These are phyloP conservation scores for Citrus australasica DNA, from an alignment of 345 rosid species.

Conservation along the genomic window DNA sequence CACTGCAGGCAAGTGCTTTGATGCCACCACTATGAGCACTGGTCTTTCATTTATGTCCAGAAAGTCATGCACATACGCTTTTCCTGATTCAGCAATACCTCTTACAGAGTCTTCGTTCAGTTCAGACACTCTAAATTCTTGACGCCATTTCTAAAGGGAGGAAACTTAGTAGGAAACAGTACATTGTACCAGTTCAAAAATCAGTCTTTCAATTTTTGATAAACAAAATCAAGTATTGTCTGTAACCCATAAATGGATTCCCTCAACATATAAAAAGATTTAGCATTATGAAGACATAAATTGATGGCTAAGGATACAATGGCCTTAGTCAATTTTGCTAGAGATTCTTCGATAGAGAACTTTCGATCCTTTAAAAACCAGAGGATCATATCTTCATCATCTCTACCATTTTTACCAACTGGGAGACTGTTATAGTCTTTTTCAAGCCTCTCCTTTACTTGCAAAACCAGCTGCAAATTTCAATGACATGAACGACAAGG, in stretches of 20 bases:
- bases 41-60: conserved; percentile 65
- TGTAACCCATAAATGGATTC: neutral
- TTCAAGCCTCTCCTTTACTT: conserved; percentile 70
- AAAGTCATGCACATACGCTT: conserved; percentile 67
- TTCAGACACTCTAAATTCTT: conserved; percentile 66
- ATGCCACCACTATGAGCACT: conserved; percentile 79
- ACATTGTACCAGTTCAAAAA: neutral
- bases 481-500: neutral
- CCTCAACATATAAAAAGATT: neutral
- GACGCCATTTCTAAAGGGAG: conserved; percentile 73
- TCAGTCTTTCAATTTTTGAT: neutral
- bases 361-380: conserved; percentile 82
- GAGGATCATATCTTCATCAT: conserved; percentile 88
- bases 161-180: conserved; percentile 21
- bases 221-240: neutral
- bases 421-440: conserved; percentile 61
- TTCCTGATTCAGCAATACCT: conserved; percentile 63
- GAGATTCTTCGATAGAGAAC: conserved; percentile 63
- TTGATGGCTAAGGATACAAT: conserved; percentile 58
- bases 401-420: conserved; percentile 79
- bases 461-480: conserved; percentile 61
- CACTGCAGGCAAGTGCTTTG: conserved; percentile 76
- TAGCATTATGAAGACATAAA: neutral
- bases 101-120: conserved; percentile 63
- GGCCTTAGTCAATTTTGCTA: conserved; percentile 62